Evolutionary conservation across 2,329 filamentous ascomycete genomes (phyloP).

Genomic region (Paecilomyces sp.): DNA sequence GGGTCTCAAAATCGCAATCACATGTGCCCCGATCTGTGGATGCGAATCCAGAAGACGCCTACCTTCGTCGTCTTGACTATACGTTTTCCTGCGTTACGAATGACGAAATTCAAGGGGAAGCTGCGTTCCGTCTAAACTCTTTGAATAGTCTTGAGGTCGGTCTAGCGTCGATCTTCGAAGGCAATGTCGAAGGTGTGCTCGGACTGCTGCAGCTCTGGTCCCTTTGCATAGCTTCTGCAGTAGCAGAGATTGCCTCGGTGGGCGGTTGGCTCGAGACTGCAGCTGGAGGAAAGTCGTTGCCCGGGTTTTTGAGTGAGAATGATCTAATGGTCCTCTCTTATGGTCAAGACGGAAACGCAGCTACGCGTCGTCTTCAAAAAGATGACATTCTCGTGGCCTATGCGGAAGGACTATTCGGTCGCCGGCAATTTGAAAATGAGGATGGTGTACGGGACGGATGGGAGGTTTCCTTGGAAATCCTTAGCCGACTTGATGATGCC

Average conservation of each 20-base stretch:
- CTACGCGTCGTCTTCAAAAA: slow-evolving; percentile 54
- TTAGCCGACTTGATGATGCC: slow-evolving; percentile 72
- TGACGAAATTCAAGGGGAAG: slow-evolving; percentile 42
- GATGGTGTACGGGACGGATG: slow-evolving; percentile 60
- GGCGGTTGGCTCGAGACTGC: slow-evolving; percentile 71
- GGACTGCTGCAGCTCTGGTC: slow-evolving; percentile 73
- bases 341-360: slow-evolving; percentile 48
- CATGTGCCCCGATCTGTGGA: slow-evolving; percentile 38
- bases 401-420: slow-evolving; percentile 53
- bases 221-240: slow-evolving; percentile 65
- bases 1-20: slow-evolving; percentile 20
- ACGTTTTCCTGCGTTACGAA: slow-evolving; percentile 61
- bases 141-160: slow-evolving; percentile 72
- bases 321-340: slow-evolving; percentile 78
- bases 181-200: slow-evolving; percentile 69
- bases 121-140: slow-evolving; percentile 64
- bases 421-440: slow-evolving; percentile 24
- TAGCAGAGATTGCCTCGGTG: slow-evolving; percentile 76
- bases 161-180: slow-evolving; percentile 74
- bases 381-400: slow-evolving; percentile 74
- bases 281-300: slow-evolving; percentile 49
- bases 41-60: slow-evolving; percentile 55
- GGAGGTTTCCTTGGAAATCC: slow-evolving; percentile 78
- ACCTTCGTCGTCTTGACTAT: slow-evolving; percentile 64
- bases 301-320: slow-evolving; percentile 65